phyloP scores from a whole-genome alignment of 1,139 yeast genomes.

The Candida tropicalis region DNA sequence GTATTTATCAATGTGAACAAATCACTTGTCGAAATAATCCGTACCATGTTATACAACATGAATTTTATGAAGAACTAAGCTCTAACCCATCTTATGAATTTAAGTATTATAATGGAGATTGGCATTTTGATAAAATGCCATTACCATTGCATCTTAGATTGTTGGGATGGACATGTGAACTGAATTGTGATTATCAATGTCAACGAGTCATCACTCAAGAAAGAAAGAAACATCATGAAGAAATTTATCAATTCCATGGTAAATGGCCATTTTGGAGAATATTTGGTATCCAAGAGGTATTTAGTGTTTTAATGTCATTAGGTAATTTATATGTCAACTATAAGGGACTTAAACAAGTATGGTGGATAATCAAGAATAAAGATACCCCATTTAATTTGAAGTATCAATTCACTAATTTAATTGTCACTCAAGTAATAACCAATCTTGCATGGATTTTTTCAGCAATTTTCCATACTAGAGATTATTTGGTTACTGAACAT shows the following conservation, averaged over 20 bases:
- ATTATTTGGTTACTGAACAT: constrained; percentile 75
- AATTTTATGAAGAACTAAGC: constrained; percentile 10
- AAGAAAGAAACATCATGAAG: constrained; percentile 46
- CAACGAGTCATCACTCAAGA: constrained; percentile 70
- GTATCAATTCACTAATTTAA: constrained; percentile 41
- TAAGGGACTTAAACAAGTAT: constrained; percentile 51
- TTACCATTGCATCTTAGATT: constrained; percentile 46
- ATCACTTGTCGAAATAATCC: constrained; percentile 39
- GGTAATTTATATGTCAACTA: constrained; percentile 80
- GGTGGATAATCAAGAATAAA: constrained; percentile 17
- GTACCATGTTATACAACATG: constrained; percentile 34
- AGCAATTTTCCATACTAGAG: constrained; percentile 85
- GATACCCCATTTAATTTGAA: constrained; percentile 16
- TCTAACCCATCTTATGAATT: constrained; percentile 24
- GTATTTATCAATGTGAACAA: constrained; percentile 62
- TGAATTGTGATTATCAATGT: constrained; percentile 91
- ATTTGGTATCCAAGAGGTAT: constrained; percentile 80
- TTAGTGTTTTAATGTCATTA: constrained; percentile 78
- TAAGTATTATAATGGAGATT: constrained; percentile 31
- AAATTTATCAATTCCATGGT: constrained; percentile 86
- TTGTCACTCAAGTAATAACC: constrained; percentile 54
- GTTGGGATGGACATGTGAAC: constrained; percentile 76
- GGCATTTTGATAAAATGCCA: constrained; percentile 39
- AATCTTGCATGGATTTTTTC: constrained; percentile 90
- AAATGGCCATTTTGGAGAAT: constrained; percentile 92